These are phyloP conservation scores for Obba rivulosa DNA, from an alignment of 768 basidiomycete genomes.

Conservation along the genomic window DNA sequence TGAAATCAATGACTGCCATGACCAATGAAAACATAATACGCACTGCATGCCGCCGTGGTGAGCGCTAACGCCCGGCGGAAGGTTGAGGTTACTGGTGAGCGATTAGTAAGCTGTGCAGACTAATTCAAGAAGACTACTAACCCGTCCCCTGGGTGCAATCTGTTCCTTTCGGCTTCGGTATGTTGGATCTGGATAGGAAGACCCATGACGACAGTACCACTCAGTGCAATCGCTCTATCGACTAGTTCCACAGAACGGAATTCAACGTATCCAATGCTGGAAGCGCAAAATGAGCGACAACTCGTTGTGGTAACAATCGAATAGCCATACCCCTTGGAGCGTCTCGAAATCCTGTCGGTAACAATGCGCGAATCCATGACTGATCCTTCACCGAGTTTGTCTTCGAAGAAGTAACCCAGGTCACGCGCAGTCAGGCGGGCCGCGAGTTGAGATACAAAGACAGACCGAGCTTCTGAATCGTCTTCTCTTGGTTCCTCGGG, in stretches of 20 bases:
- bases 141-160: slow-evolving; percentile 85
- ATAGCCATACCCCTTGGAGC: slow-evolving; percentile 82
- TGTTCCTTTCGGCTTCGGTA: slow-evolving; percentile 95
- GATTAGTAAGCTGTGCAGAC: slow-evolving; percentile 5
- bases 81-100: slow-evolving; percentile 59
- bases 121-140: slow-evolving; percentile 32
- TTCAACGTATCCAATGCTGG: slow-evolving; percentile 96
- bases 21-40: slow-evolving; percentile 31
- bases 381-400: slow-evolving; percentile 87
- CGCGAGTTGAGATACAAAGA: slow-evolving; percentile 97
- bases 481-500: slow-evolving; percentile 91
- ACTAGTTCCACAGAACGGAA: slow-evolving; percentile 88
- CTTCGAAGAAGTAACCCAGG: slow-evolving; percentile 98
- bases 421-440: slow-evolving; percentile 95
- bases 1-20: slow-evolving; percentile 4
- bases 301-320: neutral
- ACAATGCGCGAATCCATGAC: slow-evolving; percentile 97
- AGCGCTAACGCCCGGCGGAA: slow-evolving; percentile 80
- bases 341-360: slow-evolving; percentile 87
- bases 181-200: slow-evolving; percentile 94
- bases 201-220: slow-evolving; percentile 97
- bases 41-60: slow-evolving; percentile 80
- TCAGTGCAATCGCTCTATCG: slow-evolving; percentile 82
- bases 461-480: slow-evolving; percentile 96
- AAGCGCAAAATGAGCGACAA: neutral